Evolutionary conservation across 1,284 basidiomycete genomes (phyloP).

Genomic region (Rhodotorula sp.): DNA sequence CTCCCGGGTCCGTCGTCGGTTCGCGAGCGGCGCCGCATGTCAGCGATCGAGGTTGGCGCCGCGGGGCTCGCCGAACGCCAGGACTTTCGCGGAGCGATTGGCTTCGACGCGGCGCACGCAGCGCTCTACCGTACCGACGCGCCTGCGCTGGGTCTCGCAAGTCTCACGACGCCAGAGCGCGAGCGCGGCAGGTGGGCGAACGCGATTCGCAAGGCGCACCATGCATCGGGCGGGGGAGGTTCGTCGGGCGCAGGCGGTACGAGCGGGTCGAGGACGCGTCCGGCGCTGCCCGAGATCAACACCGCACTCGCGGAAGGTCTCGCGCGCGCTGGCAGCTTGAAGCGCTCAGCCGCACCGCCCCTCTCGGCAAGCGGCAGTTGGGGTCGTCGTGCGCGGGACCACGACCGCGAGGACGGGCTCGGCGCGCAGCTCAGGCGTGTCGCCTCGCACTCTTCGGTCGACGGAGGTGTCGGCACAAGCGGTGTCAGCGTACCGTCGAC

Average conservation of each 20-base stretch:
- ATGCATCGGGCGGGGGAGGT: neutral
- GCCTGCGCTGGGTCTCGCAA: neutral
- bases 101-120: constrained; percentile 11
- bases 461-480: neutral
- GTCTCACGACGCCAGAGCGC: constrained; percentile 11
- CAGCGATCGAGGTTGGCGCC: constrained; percentile 18
- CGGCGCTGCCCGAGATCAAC: constrained; percentile 29
- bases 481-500: too few relatives aligned
- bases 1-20: neutral
- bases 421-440: constrained; percentile 20
- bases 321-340: neutral
- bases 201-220: constrained; percentile 26
- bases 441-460: constrained; percentile 27
- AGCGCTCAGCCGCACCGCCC: constrained; percentile 1
- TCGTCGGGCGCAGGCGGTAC: neutral
- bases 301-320: constrained; percentile 24
- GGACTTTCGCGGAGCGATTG: constrained; percentile 23
- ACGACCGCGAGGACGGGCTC: neutral
- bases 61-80: constrained; percentile 3
- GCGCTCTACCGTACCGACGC: neutral
- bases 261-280: neutral
- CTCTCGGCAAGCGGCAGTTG: constrained; percentile 24
- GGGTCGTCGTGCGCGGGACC: neutral
- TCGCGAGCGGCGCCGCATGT: constrained; percentile 33
- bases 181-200: constrained; percentile 25